Conservation (phyloP, 2,329 filamentous ascomycete species). For the Triangularia setosa region DNA sequence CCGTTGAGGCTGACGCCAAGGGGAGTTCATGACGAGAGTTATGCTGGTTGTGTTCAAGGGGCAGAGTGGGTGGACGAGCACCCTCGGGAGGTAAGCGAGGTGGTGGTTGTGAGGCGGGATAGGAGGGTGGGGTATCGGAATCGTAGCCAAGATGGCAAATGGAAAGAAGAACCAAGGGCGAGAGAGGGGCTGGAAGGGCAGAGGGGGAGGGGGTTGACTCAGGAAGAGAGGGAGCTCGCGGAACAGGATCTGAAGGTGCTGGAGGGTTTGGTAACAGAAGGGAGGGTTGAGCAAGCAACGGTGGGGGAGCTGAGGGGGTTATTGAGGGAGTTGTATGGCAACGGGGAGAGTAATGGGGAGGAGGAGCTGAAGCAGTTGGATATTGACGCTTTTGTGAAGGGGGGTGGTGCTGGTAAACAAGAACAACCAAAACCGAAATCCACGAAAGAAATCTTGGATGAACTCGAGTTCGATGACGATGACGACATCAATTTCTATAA, state of each 20-base stretch:
- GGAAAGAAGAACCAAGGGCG: neutral
- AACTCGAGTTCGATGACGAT: neutral
- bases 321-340: neutral
- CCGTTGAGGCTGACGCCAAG: slow-evolving; percentile 41
- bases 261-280: slow-evolving; percentile 8
- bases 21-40: slow-evolving; percentile 45
- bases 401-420: neutral
- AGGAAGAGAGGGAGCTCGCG: slow-evolving; percentile 12
- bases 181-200: slow-evolving; percentile 17
- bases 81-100: neutral
- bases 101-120: slow-evolving; percentile 10
- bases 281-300: slow-evolving; percentile 10
- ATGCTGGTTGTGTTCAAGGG: slow-evolving; percentile 35
- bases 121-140: slow-evolving; percentile 1
- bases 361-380: neutral
- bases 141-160: neutral
- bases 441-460: neutral
- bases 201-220: slow-evolving; percentile 13
- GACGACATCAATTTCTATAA: neutral
- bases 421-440: neutral
- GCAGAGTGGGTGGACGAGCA: slow-evolving; percentile 29
- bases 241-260: slow-evolving; percentile 15
- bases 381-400: neutral
- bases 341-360: neutral
- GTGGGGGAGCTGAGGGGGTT: slow-evolving; percentile 12